Evolutionary conservation across 495 filamentous ascomycete genomes (phyloP), one percentile per base, ranked within the genome.

Genomic region (Amorphotheca resinae): DNA sequence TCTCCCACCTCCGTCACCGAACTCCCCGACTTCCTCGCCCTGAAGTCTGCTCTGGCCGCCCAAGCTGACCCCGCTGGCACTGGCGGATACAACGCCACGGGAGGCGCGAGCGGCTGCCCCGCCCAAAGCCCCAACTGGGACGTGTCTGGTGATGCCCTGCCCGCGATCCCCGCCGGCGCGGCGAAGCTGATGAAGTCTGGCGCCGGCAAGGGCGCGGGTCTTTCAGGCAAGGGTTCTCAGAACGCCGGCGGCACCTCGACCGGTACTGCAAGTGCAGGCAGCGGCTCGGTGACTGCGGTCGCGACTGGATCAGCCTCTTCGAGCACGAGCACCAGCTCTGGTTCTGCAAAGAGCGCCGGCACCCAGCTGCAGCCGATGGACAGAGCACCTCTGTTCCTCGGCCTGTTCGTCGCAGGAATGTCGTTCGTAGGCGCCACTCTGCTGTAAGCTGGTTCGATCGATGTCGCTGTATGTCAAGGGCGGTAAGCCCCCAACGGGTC

Each of bases 1-100:
- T 54, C 50, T 38, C 51, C 62, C 51, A 49, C 46, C 5, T 61
- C 64, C 32, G 70, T 79, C 33, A 67, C 64, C 15, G 70, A 76
- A 38, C 53, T 66, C 36, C 53, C 64, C n/a, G 81, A 86, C 53
- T 96, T 80, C 63, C 54, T 61, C 25, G 69, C 72, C 52, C 75
- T 95, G 38, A 70, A 79, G 63, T 57, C 57, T 5, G 82, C 81
- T 47, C 73, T 88, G 50, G 49, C 60, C 3, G 68, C 69, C 21
- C 80, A 79, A 52, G 53, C 69, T 30, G 67, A 73, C 57, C 88
- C 88, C 26, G 56, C 58, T 14, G 89, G 83, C 40, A 67, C 85
- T 52, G 89, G 87, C 52, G 79, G 82, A 37, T 87, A 80, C 67
- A 81, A 83, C 58, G 57, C 69, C 39, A 78, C 68, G 36, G 80